Conservation (phyloP, 1,284 basidiomycete species). For the Chiua sp. region DNA sequence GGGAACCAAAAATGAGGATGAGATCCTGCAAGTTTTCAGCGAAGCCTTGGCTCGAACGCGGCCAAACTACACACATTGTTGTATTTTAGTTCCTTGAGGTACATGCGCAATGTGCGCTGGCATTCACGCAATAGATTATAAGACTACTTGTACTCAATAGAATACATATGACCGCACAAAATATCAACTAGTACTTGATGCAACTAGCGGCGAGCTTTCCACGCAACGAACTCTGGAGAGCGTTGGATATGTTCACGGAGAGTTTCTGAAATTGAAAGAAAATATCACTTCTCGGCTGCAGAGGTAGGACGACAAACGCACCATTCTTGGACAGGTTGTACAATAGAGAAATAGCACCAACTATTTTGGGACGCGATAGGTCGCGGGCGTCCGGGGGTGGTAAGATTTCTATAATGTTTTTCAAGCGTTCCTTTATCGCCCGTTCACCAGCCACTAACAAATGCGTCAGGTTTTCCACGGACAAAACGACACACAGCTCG, state of each 20-base stretch:
- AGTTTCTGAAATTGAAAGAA: background rate
- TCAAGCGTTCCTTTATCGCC: slow-evolving; percentile 2
- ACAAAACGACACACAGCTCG: background rate
- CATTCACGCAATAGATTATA: no score
- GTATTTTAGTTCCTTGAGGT: no score
- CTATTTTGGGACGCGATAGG: background rate
- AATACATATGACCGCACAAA: no score
- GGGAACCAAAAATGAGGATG: no score
- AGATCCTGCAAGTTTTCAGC: no score
- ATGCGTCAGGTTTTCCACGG: background rate
- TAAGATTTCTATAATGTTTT: slow-evolving; percentile 7
- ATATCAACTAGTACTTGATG: no score
- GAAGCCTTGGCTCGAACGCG: no score
- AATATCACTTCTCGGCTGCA: no score
- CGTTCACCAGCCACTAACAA: slow-evolving; percentile 3
- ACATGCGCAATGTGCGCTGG: no score
- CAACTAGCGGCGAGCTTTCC: no score
- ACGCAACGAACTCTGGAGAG: background rate
- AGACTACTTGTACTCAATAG: no score
- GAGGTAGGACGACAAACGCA: background rate
- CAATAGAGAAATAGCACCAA: slow-evolving; percentile 2
- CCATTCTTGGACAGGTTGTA: slow-evolving; percentile 12
- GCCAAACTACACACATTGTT: no score
- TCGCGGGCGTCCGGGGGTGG: background rate
- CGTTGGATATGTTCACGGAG: background rate